Percentiles rank a stretch among this genome's conserved stretches.
phyloP scores from a whole-genome alignment of 768 basidiomycete species.

The Pisolithus albus region DNA sequence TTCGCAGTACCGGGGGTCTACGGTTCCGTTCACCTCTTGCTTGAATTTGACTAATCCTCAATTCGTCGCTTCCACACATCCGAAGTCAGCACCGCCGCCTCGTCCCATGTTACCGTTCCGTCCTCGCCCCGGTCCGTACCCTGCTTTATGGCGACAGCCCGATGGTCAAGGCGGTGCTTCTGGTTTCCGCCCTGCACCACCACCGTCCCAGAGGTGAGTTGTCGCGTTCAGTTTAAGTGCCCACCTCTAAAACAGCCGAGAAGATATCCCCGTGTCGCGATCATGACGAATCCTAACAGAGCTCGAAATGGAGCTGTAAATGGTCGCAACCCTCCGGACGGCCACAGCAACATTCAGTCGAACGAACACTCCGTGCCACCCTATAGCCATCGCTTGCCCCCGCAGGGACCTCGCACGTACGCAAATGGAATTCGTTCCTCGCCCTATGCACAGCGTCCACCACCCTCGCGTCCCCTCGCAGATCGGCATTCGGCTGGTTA shows the following conservation, averaged over 20 bases:
- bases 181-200: constrained; percentile 59
- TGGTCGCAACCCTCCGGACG: constrained; percentile 5
- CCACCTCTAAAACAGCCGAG: neutral
- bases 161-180: constrained; percentile 47
- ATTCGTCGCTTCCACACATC: constrained; percentile 70
- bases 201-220: constrained; percentile 20
- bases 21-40: constrained; percentile 80
- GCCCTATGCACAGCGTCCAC: constrained; percentile 3
- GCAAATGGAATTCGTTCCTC: neutral
- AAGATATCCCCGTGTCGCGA: constrained; percentile 47
- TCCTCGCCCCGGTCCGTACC: constrained; percentile 62
- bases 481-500: neutral
- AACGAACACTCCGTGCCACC: neutral
- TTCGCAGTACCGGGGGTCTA: constrained; percentile 87
- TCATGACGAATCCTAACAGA: constrained; percentile 71
- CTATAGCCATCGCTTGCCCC: neutral
- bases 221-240: neutral
- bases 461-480: neutral
- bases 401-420: too few species aligned
- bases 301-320: constrained; percentile 26
- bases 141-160: constrained; percentile 48
- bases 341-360: neutral
- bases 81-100: constrained; percentile 44
- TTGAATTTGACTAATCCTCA: constrained; percentile 85
- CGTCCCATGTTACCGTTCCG: constrained; percentile 50